Base-by-base conservation (phyloP, 805 yeast species). In the Metschnikowia lachancei region DNA sequence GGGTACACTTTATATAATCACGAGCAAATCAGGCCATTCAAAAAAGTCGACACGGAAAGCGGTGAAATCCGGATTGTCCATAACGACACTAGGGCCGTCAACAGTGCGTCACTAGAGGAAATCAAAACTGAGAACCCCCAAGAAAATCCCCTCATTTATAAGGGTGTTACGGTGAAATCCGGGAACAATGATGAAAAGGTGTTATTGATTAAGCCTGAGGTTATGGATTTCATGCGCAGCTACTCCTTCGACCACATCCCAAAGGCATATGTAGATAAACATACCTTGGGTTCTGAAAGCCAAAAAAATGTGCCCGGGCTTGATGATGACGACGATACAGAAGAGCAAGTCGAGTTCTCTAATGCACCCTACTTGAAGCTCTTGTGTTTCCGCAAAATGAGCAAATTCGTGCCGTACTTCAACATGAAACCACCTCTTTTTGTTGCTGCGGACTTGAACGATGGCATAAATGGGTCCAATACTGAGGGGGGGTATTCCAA, bases 1-100 rank as follows among this genome's bases (percentile, higher is more conserved):
- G 97, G 96, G 0, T 86, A 81, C 57, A 66, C 84, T 0, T 71
- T 86, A n/a, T 77, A 76, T 50, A 70, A 74, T 7, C 80, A 78
- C 43, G 83, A 82, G 47, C 75, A 70, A 35, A 57, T 80, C 0
- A 70, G 75, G 16, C 65, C 76, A n/a, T 68, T 78, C 11, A 74
- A 74, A 32, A 70, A 71, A 36, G 77, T 86, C 4, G 81, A 77
- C 60, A 80, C 77, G 35, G 74, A 75, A 40, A 78, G 75, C 2
- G 83, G 80, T 19, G 61, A 64, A 8, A 68, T 80, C 41, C 70
- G 74, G 53, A 70, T 78, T 14, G 91, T 82, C 0, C 75, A 76
- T 40, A 47, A 39, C 17, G 54, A 53, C 13, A 36, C 53, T 16
- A 40, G 32, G 16, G 31, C 22, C 4, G 34, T 51, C 6, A 44